Percentiles rank a stretch among this genome's conserved stretches.
Evolutionary conservation across 192 early-diverging fungal genomes (phyloP).

Genomic region (Chytriomyces sp.): DNA sequence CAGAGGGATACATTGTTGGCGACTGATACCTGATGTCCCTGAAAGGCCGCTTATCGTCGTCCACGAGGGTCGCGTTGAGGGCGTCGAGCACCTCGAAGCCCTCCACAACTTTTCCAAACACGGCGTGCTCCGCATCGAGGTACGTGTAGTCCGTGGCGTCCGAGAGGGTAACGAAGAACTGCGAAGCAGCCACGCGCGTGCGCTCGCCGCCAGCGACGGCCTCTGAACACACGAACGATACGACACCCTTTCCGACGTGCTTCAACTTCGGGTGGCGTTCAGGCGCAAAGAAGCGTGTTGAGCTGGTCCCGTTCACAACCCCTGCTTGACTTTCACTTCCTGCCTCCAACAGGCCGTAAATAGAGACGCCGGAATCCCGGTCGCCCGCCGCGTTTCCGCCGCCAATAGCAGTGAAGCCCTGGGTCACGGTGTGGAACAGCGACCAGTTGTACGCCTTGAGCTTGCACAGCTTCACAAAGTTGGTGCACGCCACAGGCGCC

Average conservation of each 20-base stretch:
- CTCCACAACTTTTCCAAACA: slow-evolving; percentile 88
- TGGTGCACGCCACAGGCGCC: slow-evolving; percentile 70
- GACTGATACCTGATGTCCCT: slow-evolving; percentile 68
- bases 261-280: slow-evolving; percentile 81
- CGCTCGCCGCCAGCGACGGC: slow-evolving; percentile 15
- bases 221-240: slow-evolving; percentile 68
- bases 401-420: slow-evolving; percentile 76
- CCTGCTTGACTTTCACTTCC: not conserved
- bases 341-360: slow-evolving; percentile 54
- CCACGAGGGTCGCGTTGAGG: slow-evolving; percentile 71
- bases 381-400: slow-evolving; percentile 74
- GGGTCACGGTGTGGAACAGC: slow-evolving; percentile 79
- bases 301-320: slow-evolving; percentile 37
- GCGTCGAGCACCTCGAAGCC: slow-evolving; percentile 84
- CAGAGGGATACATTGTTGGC: not conserved
- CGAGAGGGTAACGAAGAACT: slow-evolving; percentile 83
- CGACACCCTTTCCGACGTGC: slow-evolving; percentile 71
- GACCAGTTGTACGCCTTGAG: slow-evolving; percentile 84
- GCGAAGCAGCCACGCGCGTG: slow-evolving; percentile 61
- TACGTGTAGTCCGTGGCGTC: slow-evolving; percentile 70
- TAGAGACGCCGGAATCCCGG: slow-evolving; percentile 34
- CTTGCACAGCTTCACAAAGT: slow-evolving; percentile 90
- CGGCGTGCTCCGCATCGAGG: slow-evolving; percentile 78
- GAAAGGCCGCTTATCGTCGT: slow-evolving; percentile 74
- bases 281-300: slow-evolving; percentile 76